Base-by-base conservation (phyloP, 1,284 basidiomycete species). In the Ceratobasidium sp. region DNA sequence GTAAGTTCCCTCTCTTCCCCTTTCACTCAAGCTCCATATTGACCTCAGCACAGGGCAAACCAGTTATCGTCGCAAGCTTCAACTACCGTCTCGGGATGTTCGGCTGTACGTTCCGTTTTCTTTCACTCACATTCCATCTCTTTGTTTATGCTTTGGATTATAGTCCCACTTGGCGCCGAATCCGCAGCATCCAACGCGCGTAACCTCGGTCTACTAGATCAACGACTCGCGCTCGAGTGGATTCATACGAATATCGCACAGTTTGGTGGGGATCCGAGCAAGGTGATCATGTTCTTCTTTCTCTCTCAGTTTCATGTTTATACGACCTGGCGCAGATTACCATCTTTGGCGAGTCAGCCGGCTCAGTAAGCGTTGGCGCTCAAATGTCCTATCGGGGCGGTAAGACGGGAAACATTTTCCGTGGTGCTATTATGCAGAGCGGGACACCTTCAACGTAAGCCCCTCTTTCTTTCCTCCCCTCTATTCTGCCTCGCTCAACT, bases 71-170 rank as follows among this genome's bases (percentile, higher is more conserved):
- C 55, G 86, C 88, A 46, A 83, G 84, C 7, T 58, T 87, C 78
- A 85, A 86, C 72, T 88, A 88, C 81, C 85, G 89, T 23, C 82
- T 88, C 4, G 86, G 86, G n/a, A 83, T 86, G n/a, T 84, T 87
- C 0, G 86, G 85, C 6, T 89, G 85, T 80, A 86, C 85, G 86
- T 85, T 85, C 1, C 23, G 67, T 88, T 88, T 23, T 89, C 85
- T 73, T 81, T 80, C 55, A 46, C 39, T 69, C 40, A 15, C 39
- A 53, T 64, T 42, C 39, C 68, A 44, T 56, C 78, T 23, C 18
- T 68, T 28, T 79, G 64, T 23, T 79, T 66, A 58, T 63, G 56
- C 33, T 39, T 76, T 28, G 51, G n/a, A n/a, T n/a, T n/a, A 39
- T 28, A 76, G 81, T 77, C 63, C 13, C 55, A 28, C 69, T 82